A percentile compares a stretch with the other conserved stretches of the same genome.
phyloP scores from a whole-genome alignment of 78 protist genomes.

The Mastigamoeba balamuthi region DNA sequence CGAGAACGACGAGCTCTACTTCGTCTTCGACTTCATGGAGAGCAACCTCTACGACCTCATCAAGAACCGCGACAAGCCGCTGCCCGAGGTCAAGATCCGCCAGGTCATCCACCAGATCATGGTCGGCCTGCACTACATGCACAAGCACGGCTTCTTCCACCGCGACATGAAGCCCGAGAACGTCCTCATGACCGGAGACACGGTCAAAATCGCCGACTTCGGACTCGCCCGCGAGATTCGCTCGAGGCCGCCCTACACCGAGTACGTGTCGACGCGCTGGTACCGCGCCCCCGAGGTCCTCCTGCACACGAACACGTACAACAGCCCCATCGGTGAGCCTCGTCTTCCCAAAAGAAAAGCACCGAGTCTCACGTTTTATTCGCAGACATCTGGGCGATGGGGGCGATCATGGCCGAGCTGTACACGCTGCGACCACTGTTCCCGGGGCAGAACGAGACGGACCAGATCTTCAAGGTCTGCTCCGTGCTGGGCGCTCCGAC shows the following conservation, averaged over 20 bases:
- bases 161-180: conserved; percentile 95
- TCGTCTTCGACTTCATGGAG: conserved; percentile 91
- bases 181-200: conserved; percentile 38
- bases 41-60: conserved; percentile 68
- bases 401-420: conserved; percentile 94
- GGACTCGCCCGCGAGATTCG: conserved; percentile 92
- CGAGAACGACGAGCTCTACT: conserved; percentile 76
- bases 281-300: conserved; percentile 96
- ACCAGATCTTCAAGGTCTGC: conserved; percentile 72
- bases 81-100: conserved; percentile 61
- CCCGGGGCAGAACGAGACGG: conserved; percentile 86
- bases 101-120: conserved; percentile 46
- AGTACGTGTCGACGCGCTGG: conserved; percentile 97
- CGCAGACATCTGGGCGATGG: conserved; percentile 85
- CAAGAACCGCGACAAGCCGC: conserved; percentile 46
- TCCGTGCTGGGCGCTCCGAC: conserved; percentile 85
- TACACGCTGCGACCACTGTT: conserved; percentile 79
- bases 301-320: conserved; percentile 21
- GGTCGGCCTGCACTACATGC: conserved; percentile 81
- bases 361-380: too few species aligned
- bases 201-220: conserved; percentile 91
- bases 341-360: too few species aligned
- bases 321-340: too few species aligned
- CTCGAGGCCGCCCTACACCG: conserved; percentile 91
- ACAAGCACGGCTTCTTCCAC: conserved; percentile 13